Evolutionary conservation across 2,329 filamentous ascomycete genomes (phyloP).

Genomic region (Aspergillus candidus): DNA sequence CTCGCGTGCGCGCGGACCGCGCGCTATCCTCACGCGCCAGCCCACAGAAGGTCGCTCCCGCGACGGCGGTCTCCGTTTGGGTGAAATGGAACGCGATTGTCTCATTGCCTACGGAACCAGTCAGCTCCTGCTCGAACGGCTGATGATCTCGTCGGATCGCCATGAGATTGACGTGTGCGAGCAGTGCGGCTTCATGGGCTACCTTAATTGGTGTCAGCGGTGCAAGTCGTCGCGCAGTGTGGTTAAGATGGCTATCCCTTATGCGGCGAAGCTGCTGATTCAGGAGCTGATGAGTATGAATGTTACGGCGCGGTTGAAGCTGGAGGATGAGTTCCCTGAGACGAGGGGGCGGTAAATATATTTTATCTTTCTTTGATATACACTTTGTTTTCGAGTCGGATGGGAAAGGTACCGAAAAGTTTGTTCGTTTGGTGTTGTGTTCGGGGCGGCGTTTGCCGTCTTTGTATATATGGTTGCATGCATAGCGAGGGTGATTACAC

Average conservation of each 20-base stretch:
- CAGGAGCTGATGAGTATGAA: conserved; percentile 99
- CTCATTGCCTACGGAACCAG: conserved; percentile 93
- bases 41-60: conserved; percentile 92
- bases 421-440: background rate
- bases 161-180: conserved; percentile 92
- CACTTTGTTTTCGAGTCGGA: too few relatives aligned
- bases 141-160: conserved; percentile 92
- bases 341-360: conserved; percentile 29
- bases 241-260: conserved; percentile 91
- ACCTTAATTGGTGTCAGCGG: conserved; percentile 88
- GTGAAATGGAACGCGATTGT: conserved; percentile 99
- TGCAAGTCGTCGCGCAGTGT: conserved; percentile 81
- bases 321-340: conserved; percentile 86
- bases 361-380: background rate
- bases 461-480: conserved; percentile 16
- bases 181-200: conserved; percentile 89
- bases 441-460: conserved; percentile 4
- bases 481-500: conserved; percentile 19
- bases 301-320: conserved; percentile 81
- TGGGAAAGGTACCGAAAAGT: too few relatives aligned
- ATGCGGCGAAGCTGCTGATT: conserved; percentile 90
- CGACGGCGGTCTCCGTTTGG: conserved; percentile 84
- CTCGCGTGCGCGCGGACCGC: conserved; percentile 80
- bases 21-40: conserved; percentile 87
- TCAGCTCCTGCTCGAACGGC: conserved; percentile 81